A percentile compares a stretch with the other conserved stretches of the same genome.
phyloP scores from a whole-genome alignment of 2,329 filamentous ascomycete genomes.

The Colletotrichum liaoningense region DNA sequence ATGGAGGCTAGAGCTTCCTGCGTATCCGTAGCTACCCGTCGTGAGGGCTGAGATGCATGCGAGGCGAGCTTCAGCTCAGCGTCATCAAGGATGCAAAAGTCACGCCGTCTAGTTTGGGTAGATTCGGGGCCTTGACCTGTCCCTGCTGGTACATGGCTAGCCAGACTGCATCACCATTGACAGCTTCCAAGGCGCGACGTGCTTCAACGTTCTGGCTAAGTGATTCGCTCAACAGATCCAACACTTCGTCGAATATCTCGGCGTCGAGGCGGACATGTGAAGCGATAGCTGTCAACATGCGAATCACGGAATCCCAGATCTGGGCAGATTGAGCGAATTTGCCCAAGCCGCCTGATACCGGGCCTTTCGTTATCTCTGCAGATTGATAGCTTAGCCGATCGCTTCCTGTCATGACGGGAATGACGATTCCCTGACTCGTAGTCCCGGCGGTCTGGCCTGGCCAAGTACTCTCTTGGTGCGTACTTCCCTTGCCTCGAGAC shows the following conservation, averaged over 20 bases:
- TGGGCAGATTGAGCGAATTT: slow-evolving; percentile 71
- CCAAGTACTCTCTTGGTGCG: not conserved
- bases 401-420: slow-evolving; percentile 42
- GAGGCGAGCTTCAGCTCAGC: slow-evolving; percentile 4
- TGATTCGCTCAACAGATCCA: slow-evolving; percentile 70
- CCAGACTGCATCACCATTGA: slow-evolving; percentile 85
- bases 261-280: slow-evolving; percentile 73
- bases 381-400: slow-evolving; percentile 39
- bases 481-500: slow-evolving; percentile 1
- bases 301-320: slow-evolving; percentile 72
- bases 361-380: not conserved
- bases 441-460: not conserved
- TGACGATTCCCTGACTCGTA: slow-evolving; percentile 37
- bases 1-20: not conserved
- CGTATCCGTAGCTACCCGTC: not conserved
- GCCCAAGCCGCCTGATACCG: slow-evolving; percentile 56
- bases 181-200: slow-evolving; percentile 66
- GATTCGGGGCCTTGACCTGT: slow-evolving; percentile 47
- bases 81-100: slow-evolving; percentile 45
- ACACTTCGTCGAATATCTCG: slow-evolving; percentile 76
- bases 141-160: slow-evolving; percentile 66
- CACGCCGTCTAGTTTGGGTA: slow-evolving; percentile 56
- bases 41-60: not conserved
- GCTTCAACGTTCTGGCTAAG: slow-evolving; percentile 60
- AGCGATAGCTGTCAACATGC: slow-evolving; percentile 70